Conservation (phyloP, 139 green algal species). For the Diplosphaera chodatii region DNA sequence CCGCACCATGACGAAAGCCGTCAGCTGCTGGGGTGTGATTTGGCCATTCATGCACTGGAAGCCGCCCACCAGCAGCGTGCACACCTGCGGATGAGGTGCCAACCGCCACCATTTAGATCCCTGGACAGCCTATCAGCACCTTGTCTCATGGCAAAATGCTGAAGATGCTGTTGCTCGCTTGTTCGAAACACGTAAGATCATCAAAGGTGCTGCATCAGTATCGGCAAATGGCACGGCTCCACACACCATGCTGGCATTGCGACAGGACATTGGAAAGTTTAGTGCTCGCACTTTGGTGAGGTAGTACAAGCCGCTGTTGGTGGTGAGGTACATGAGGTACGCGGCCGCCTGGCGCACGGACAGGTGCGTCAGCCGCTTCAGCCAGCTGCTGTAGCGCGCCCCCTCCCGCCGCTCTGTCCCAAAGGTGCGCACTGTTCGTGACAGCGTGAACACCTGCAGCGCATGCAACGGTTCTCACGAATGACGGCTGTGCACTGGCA, state of each 20-base stretch:
- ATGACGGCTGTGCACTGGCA: too few species aligned
- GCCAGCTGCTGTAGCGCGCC: slow-evolving; percentile 50
- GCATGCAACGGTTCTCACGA: too few species aligned
- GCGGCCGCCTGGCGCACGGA: slow-evolving; percentile 56
- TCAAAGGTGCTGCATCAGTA: too few species aligned
- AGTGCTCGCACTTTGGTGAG: slow-evolving; percentile 32
- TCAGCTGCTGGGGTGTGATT: slow-evolving; percentile 60
- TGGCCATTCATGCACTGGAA: slow-evolving; percentile 33
- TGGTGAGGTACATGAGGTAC: slow-evolving; percentile 47
- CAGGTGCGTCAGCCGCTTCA: slow-evolving; percentile 54
- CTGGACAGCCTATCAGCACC: too few species aligned
- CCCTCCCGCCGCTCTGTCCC: slow-evolving; percentile 65
- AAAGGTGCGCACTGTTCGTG: slow-evolving; percentile 66
- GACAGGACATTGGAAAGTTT: too few species aligned
- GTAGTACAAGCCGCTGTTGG: slow-evolving; percentile 43
- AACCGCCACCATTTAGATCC: too few species aligned
- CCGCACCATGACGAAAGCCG: slow-evolving; percentile 47
- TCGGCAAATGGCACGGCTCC: too few species aligned
- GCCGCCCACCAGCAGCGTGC: slow-evolving; percentile 60
- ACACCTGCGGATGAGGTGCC: slow-evolving; percentile 23
- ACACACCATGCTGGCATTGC: too few species aligned
- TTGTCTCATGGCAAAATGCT: too few species aligned
- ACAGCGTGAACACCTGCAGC: slow-evolving; percentile 35
- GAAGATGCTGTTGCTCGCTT: too few species aligned
- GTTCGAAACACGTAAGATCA: too few species aligned